Conservation (phyloP, 257 asterid species). For the Solanum stenotomum region DNA sequence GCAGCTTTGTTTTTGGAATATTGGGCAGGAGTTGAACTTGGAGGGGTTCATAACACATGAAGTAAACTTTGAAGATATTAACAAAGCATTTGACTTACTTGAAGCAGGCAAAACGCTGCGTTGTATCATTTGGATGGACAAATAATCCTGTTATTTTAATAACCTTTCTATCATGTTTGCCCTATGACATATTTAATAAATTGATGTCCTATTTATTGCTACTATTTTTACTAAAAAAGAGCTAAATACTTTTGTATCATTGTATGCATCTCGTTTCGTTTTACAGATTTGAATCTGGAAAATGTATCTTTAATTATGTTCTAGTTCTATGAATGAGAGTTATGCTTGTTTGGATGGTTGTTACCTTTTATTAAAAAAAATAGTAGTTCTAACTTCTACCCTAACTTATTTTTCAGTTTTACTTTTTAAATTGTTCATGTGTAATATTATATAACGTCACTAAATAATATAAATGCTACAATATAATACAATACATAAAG, state of each 20-base stretch:
- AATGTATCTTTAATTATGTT: too few species aligned
- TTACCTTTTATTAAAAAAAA: too few species aligned
- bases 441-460: too few species aligned
- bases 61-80: constrained; percentile 22
- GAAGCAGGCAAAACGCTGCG: constrained; percentile 21
- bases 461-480: too few species aligned
- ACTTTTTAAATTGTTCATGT: too few species aligned
- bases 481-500: too few species aligned
- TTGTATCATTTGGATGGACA: constrained; percentile 34
- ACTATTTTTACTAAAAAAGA: too few species aligned
- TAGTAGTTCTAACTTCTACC: too few species aligned
- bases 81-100: constrained; percentile 33
- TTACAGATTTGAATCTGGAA: background rate
- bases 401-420: too few species aligned
- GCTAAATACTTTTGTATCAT: background rate
- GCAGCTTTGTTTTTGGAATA: background rate
- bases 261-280: background rate
- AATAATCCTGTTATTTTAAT: background rate
- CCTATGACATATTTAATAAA: background rate
- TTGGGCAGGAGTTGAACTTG: constrained; percentile 25
- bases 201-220: background rate
- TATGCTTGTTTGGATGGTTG: too few species aligned
- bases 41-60: constrained; percentile 28
- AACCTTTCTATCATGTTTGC: background rate
- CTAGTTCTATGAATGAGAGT: background rate